phyloP scores from a whole-genome alignment of 371 early-diverging fungal genomes.

The Rhizomucor pusillus region DNA sequence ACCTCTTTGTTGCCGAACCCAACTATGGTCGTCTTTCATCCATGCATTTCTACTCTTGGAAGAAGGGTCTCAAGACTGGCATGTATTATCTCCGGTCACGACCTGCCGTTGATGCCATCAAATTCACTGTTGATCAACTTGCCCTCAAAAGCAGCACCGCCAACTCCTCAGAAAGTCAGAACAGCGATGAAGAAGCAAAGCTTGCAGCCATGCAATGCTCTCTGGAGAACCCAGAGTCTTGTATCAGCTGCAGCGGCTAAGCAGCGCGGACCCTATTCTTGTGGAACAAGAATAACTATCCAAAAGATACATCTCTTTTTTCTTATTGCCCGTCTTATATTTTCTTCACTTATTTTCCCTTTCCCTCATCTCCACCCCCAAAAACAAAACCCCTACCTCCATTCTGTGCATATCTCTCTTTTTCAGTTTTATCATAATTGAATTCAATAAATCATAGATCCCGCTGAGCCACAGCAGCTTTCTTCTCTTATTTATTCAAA shows the following conservation, averaged over 20 bases:
- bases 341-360: neutral
- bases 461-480: neutral
- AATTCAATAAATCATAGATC: neutral
- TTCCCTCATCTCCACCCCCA: constrained; percentile 1
- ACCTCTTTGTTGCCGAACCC: constrained; percentile 94
- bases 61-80: constrained; percentile 98
- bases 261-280: neutral
- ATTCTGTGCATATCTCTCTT: constrained; percentile 1
- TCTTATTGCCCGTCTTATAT: no score
- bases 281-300: no score
- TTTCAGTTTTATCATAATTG: neutral
- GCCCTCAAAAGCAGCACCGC: constrained; percentile 31
- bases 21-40: constrained; percentile 91
- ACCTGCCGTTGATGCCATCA: constrained; percentile 97
- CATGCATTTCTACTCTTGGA: constrained; percentile 99
- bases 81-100: constrained; percentile 98
- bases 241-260: constrained; percentile 87
- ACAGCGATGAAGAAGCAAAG: constrained; percentile 47
- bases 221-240: constrained; percentile 88
- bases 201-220: constrained; percentile 68
- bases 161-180: constrained; percentile 18
- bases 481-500: neutral
- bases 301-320: no score
- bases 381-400: neutral
- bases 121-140: constrained; percentile 58